These are phyloP conservation scores for Trypanosoma avium DNA, from an alignment of 208 protist species.

Conservation along the genomic window DNA sequence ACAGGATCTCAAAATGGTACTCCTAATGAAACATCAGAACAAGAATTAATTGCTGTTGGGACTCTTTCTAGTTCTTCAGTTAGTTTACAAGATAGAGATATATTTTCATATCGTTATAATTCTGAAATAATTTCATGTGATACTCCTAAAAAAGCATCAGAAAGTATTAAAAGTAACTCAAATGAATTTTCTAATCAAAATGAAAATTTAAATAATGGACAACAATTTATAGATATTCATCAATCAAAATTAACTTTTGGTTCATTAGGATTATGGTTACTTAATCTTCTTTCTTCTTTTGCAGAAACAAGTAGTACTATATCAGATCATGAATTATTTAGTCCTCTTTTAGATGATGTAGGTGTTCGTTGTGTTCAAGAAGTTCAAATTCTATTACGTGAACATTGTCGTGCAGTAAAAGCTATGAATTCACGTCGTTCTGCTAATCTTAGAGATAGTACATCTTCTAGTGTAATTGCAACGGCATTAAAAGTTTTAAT, in stretches of 20 bases:
- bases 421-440: conserved; percentile 61
- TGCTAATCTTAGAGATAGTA: conserved; percentile 48
- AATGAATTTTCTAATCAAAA: not conserved
- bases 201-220: not conserved
- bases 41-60: conserved; percentile 7
- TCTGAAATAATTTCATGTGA: too few relatives aligned
- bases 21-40: not conserved
- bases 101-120: not conserved
- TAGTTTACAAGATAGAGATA: not conserved
- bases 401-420: conserved; percentile 78
- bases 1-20: not conserved
- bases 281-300: conserved; percentile 58
- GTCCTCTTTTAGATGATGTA: conserved; percentile 81
- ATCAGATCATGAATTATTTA: conserved; percentile 50
- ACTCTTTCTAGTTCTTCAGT: not conserved
- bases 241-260: conserved; percentile 31
- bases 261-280: conserved; percentile 48
- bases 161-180: too few relatives aligned
- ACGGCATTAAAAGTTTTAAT: conserved; percentile 65
- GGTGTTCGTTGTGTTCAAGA: conserved; percentile 63
- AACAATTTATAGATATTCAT: conserved; percentile 4
- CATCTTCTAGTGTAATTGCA: conserved; percentile 52
- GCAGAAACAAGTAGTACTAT: conserved; percentile 40
- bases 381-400: conserved; percentile 49
- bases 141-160: too few relatives aligned